Conservation (phyloP, 1,139 yeast genomes). For the Saccharomycopsis hybrid region DNA sequence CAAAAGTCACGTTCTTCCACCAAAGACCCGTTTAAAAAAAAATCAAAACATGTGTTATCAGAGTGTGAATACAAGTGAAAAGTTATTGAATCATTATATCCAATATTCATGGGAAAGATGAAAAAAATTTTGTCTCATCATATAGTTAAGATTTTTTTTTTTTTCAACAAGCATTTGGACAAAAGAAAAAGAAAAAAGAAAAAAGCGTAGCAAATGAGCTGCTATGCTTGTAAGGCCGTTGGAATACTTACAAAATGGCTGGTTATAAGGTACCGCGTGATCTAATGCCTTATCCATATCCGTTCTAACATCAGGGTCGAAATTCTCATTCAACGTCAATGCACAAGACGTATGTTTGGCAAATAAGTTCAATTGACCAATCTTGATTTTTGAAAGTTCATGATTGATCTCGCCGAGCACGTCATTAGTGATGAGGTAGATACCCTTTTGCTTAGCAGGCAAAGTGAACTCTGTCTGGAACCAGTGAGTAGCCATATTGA, state of each 20-base stretch:
- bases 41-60: no score
- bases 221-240: no score
- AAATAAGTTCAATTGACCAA: conserved; percentile 62
- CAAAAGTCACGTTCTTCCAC: no score
- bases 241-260: conserved; percentile 19
- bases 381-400: conserved; percentile 49
- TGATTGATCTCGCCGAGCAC: conserved; percentile 45
- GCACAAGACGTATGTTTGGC: conserved; percentile 79
- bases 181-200: no score
- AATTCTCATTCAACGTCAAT: conserved; percentile 68
- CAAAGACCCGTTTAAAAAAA: no score
- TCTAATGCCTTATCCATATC: conserved; percentile 63
- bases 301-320: conserved; percentile 68
- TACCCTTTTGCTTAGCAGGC: conserved; percentile 56
- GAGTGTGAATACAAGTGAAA: no score
- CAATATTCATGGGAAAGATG: no score
- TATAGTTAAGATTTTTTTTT: no score
- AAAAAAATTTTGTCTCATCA: no score
- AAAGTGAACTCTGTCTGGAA: conserved; percentile 52
- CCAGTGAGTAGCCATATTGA: conserved; percentile 35
- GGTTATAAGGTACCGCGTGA: conserved; percentile 63
- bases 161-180: no score
- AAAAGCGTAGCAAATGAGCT: no score
- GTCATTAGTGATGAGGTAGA: conserved; percentile 67
- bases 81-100: no score